phyloP scores from a whole-genome alignment of 139 green algal genomes.

The Asterochloris erici region DNA sequence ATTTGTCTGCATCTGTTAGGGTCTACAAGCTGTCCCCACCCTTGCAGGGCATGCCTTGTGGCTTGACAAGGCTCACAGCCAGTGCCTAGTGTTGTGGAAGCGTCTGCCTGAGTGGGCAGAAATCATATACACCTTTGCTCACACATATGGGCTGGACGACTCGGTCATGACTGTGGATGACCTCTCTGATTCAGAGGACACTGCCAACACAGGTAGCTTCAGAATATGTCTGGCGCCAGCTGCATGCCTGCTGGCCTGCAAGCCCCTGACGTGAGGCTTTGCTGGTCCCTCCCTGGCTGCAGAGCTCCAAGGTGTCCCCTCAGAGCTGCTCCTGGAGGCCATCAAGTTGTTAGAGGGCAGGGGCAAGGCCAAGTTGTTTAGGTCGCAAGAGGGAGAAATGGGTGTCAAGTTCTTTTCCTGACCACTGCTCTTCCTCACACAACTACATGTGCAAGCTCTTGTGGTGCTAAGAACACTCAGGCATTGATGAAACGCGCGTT shows the following conservation, averaged over 20 bases:
- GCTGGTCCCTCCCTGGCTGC: slow-evolving; percentile 6
- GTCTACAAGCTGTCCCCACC: neutral
- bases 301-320: slow-evolving; percentile 58
- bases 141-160: slow-evolving; percentile 48
- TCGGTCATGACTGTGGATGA: slow-evolving; percentile 66
- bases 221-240: neutral
- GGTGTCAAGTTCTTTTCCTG: slow-evolving; percentile 19
- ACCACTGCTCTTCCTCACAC: neutral
- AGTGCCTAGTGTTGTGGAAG: slow-evolving; percentile 56
- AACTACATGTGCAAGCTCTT: neutral
- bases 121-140: slow-evolving; percentile 44
- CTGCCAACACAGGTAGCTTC: slow-evolving; percentile 8
- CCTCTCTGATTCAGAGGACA: slow-evolving; percentile 47
- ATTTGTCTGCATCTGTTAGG: neutral
- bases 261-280: neutral
- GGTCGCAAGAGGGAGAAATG: slow-evolving; percentile 1
- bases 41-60: slow-evolving; percentile 44
- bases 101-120: slow-evolving; percentile 58
- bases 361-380: slow-evolving; percentile 49
- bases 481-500: too few relatives aligned
- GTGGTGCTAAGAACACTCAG: too few relatives aligned
- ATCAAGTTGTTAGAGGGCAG: slow-evolving; percentile 56
- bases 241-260: neutral
- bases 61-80: slow-evolving; percentile 49
- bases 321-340: slow-evolving; percentile 50